Conservation (phyloP, 768 basidiomycete genomes). For the Leccinum incarnatum region DNA sequence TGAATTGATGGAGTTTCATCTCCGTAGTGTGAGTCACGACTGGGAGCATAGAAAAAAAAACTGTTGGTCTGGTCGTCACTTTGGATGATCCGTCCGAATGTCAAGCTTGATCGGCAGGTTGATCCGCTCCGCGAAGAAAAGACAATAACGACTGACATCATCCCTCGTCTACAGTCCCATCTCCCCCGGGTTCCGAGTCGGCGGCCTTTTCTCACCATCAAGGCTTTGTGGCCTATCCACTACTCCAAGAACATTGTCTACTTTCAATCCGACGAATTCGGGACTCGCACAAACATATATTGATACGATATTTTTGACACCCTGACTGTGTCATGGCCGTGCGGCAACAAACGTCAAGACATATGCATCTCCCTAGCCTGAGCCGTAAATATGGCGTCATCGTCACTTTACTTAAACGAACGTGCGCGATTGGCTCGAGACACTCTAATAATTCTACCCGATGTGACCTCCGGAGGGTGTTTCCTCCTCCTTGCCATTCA, state of each 20-base stretch:
- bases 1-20: slow-evolving; percentile 13
- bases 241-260: no score
- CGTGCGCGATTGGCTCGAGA: neutral
- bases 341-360: neutral
- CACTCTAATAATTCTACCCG: neutral
- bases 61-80: neutral
- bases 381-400: slow-evolving; percentile 5
- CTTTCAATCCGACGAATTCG: neutral
- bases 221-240: neutral
- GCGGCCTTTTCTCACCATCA: neutral
- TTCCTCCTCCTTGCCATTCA: neutral
- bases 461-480: neutral
- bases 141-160: slow-evolving; percentile 12
- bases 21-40: slow-evolving; percentile 6
- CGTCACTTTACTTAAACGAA: neutral
- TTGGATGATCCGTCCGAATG: slow-evolving; percentile 18
- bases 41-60: neutral
- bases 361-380: neutral
- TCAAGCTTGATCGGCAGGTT: neutral
- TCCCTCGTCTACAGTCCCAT: neutral
- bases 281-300: neutral
- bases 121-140: neutral
- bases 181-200: neutral
- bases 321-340: neutral
- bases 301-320: neutral